Base-by-base conservation (phyloP, 257 asterid genomes). In the Gentiana straminea region DNA sequence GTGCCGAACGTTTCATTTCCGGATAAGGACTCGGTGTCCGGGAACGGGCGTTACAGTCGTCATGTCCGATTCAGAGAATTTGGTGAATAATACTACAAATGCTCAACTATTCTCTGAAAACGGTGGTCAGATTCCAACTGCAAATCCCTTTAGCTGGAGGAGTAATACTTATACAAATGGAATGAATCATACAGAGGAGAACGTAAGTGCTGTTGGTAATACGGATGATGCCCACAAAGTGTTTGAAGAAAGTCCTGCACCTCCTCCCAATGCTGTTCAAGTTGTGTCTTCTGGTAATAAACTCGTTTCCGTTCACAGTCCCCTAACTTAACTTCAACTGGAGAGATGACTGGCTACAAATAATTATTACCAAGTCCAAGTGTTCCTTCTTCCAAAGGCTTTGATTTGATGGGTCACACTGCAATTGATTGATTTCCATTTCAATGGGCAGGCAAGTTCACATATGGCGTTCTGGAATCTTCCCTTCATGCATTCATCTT, bases 201-300 rank as follows among this genome's bases (percentile, higher is more conserved):
- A 57, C 57, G 73, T 76, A 61, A 51, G 54, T 48, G 84, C 68
- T 67, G 73, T 59, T 57, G 76, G 69, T 61, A 55, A 51, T 51
- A 71, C 71, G 51, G 87, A 83, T 58, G 86, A 77, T 64, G 82
- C 84, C 32, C 93, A 90, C 11, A 83, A 77, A 49, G 75, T 80
- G 70, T 55, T 88, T 62, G 77, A 75, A 73, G 87, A 73, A 52
- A 53, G 61, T 54, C 64, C 79, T 39, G 48, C 64, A 51, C 80
- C 80, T 36, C 49, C 52, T 49, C 49, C 52, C 49, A 67, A 57
- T 67, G 75, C 77, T 61, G 88, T 84, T 62, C 80, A 87, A 72
- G 78, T 78, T 48, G 77, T 75, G 79, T 82, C 94, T 12, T 90
- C 93, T 33, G 77, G 77, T 63, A 15, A 15, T 15, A 15, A 15